Evolutionary conservation across 164 flowering plant species (phyloP), one percentile per base, ranked within the genome.

Genomic region (Aristolochia californica): DNA sequence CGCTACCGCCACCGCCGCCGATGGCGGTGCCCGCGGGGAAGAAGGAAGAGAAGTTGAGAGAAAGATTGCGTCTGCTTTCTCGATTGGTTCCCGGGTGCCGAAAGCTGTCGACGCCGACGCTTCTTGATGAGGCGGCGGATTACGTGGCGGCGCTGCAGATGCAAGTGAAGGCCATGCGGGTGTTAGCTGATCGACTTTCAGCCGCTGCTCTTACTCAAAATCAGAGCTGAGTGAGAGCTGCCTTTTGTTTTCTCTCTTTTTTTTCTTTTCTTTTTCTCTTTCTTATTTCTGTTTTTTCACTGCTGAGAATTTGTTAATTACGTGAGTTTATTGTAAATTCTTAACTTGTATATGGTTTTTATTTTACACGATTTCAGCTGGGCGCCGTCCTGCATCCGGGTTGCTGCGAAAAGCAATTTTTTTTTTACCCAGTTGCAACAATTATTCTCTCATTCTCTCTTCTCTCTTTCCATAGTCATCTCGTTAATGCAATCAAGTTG

Each of bases 41-140:
- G 50, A 53, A 43, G 49, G 57, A 18, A 16, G 57, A 53, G 50
- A 60, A 17, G 22, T 38, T 61, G 38, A 9, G 57, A 49, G 49
- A 52, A 4, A 56, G 64, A 15, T 44, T 61, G 45, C 63, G 76
- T 27, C 69, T 77, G 24, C 81, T 87, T 0, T 82, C 84, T 23
- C 77, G 87, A 44, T 64, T 87, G 50, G 88, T 87, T 26, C 95
- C 95, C 55, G 95, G 95, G 22, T 79, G 91, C 71, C 72, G 72
- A 68, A 80, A 84, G 59, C 65, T 78, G 28, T 66, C 84, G 5
- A 60, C 83, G 56, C 87, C 90, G 22, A 74, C 65, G 1, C 69
- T 87, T 34, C 69, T 87, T 27, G 95, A 87, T n/a, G 95, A 87
- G 62, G 73, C 89, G 0, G 68, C 71, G 10, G 95, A 87, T 57